phyloP scores from a whole-genome alignment of 2,329 filamentous ascomycete genomes.

The Colletotrichum sp. region DNA sequence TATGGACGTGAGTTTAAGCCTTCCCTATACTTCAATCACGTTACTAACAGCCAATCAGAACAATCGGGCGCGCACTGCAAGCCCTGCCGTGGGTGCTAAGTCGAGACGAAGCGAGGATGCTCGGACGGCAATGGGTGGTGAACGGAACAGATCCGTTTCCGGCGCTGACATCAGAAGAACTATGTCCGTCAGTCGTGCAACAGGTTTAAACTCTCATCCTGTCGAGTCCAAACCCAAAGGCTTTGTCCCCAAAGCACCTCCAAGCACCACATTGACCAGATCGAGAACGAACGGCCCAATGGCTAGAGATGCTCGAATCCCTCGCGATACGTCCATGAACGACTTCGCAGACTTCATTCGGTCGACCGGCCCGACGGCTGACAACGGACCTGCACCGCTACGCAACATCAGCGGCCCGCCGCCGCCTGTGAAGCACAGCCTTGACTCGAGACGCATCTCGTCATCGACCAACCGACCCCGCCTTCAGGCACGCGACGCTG shows the following conservation, averaged over 20 bases:
- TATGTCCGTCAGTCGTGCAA: constrained; percentile 35
- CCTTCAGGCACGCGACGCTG: constrained; percentile 75
- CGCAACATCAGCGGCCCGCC: constrained; percentile 37
- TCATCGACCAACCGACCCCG: constrained; percentile 52
- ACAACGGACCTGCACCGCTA: constrained; percentile 38
- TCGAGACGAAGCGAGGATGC: constrained; percentile 53
- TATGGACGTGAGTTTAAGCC: constrained; percentile 40
- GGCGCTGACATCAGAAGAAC: constrained; percentile 46
- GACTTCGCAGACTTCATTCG: constrained; percentile 93
- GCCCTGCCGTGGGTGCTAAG: constrained; percentile 46
- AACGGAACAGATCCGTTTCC: constrained; percentile 37
- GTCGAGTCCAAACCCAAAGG: constrained; percentile 27
- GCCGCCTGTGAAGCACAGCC: constrained; percentile 38
- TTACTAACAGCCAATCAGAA: constrained; percentile 35
- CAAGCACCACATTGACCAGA: constrained; percentile 34
- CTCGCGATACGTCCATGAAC: constrained; percentile 69
- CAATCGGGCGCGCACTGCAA: constrained; percentile 41
- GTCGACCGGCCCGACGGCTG: constrained; percentile 75
- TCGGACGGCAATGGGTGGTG: constrained; percentile 38
- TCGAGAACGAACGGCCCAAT: constrained; percentile 36
- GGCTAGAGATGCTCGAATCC: constrained; percentile 76
- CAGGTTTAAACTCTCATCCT: constrained; percentile 42
- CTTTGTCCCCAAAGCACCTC: constrained; percentile 36
- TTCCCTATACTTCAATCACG: background rate
- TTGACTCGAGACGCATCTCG: constrained; percentile 41